Percentiles rank a stretch among this genome's conserved stretches.
These are phyloP conservation scores for Glebionis coronaria DNA, from an alignment of 129 eudicot species.

Conservation along the genomic window DNA sequence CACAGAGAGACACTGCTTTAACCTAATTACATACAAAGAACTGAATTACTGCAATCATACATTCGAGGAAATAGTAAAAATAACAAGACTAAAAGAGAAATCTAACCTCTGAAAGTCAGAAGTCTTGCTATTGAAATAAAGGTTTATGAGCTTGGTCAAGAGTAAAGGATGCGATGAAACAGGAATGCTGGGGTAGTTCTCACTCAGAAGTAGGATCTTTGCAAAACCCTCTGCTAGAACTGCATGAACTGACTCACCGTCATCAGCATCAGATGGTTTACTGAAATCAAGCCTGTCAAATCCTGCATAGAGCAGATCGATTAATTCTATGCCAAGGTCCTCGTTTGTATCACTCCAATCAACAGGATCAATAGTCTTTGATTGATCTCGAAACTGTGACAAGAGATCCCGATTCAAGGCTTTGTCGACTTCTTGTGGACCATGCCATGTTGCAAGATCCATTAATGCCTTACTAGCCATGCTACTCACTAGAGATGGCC, in stretches of 20 bases:
- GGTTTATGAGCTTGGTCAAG: conserved; percentile 59
- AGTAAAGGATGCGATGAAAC: conserved; percentile 51
- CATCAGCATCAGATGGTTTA: conserved; percentile 45
- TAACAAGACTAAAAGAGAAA: neutral
- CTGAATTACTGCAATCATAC: neutral
- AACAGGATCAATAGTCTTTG: conserved; percentile 27
- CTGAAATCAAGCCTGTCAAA: conserved; percentile 41
- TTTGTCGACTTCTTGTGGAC: conserved; percentile 76
- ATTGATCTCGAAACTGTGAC: conserved; percentile 41
- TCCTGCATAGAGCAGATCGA: conserved; percentile 64
- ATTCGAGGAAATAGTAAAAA: neutral
- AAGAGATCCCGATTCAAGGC: conserved; percentile 45
- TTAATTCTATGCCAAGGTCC: conserved; percentile 47
- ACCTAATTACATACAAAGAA: conserved; percentile 40
- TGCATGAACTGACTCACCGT: conserved; percentile 64
- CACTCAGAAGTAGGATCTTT: conserved; percentile 79
- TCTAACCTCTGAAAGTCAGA: conserved; percentile 55
- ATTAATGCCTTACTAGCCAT: conserved; percentile 82
- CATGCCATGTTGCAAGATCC: conserved; percentile 93
- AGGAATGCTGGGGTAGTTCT: conserved; percentile 53
- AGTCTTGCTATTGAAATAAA: conserved; percentile 59
- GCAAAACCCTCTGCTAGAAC: conserved; percentile 92
- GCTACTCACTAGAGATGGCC: conserved; percentile 45
- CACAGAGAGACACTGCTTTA: conserved; percentile 88
- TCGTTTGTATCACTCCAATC: conserved; percentile 36